phyloP scores from a whole-genome alignment of 2,329 filamentous ascomycete genomes.

The Laburnicola sp. region DNA sequence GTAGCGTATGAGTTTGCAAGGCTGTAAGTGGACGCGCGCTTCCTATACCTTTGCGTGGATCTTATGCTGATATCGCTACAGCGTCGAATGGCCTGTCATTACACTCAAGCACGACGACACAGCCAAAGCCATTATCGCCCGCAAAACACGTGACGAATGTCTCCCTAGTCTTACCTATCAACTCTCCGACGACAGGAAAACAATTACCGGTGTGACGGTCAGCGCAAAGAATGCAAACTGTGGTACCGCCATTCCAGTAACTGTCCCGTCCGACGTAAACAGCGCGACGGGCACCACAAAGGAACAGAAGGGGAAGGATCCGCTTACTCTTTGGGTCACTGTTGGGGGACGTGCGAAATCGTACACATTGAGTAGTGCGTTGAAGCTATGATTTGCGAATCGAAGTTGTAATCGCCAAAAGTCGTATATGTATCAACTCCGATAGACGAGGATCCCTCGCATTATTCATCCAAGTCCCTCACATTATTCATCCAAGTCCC shows the following conservation, averaged over 20 bases:
- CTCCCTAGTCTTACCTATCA: constrained; percentile 52
- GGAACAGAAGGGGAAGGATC: constrained; percentile 55
- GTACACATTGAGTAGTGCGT: constrained; percentile 7
- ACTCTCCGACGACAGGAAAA: constrained; percentile 45
- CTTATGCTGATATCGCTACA: background rate
- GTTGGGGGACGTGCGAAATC: constrained; percentile 28
- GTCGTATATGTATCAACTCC: no score
- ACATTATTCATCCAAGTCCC: no score
- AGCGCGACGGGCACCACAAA: constrained; percentile 45
- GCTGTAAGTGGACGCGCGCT: constrained; percentile 40
- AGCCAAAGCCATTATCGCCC: constrained; percentile 53
- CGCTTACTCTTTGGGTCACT: constrained; percentile 37
- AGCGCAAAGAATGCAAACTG: constrained; percentile 51
- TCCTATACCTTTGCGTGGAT: no score
- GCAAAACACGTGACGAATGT: constrained; percentile 57
- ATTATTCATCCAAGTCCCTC: no score
- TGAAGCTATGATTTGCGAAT: constrained; percentile 10
- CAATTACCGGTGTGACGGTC: constrained; percentile 54
- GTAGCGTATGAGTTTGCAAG: constrained; percentile 56
- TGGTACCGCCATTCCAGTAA: constrained; percentile 55
- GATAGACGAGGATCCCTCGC: no score
- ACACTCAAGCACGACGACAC: constrained; percentile 59
- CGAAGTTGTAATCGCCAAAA: no score
- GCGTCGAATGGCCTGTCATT: constrained; percentile 53
- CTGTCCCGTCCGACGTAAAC: constrained; percentile 51